Percentiles rank a stretch among this genome's conserved stretches.
phyloP scores from a whole-genome alignment of 148 eudicot genomes.

The Fallopia convolvulus region DNA sequence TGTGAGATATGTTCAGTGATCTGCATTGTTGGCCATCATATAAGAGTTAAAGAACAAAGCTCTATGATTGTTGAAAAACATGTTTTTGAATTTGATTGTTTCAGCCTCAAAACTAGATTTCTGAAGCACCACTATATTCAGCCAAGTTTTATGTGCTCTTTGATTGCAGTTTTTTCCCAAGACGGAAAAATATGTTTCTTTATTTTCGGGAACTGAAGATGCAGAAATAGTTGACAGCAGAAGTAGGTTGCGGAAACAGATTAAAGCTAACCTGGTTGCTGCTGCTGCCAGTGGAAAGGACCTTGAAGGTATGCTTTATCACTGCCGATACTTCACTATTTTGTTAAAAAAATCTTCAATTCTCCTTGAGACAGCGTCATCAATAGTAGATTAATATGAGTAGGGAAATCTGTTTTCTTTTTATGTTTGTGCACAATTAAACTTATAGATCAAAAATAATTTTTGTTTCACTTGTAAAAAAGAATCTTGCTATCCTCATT shows the following conservation, averaged over 20 bases:
- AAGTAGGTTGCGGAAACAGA: constrained; percentile 61
- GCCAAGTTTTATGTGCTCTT: constrained; percentile 13
- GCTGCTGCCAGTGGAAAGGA: constrained; percentile 99
- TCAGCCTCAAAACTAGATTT: neutral
- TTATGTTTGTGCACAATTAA: neutral
- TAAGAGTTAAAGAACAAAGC: neutral
- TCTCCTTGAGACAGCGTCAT: neutral
- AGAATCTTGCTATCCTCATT: neutral
- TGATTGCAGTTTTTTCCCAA: constrained; percentile 85
- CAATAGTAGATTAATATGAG: neutral
- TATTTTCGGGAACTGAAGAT: constrained; percentile 76
- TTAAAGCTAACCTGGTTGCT: constrained; percentile 69
- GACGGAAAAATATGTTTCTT: constrained; percentile 79
- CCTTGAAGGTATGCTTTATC: constrained; percentile 57
- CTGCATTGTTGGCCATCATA: neutral
- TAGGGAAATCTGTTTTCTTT: neutral
- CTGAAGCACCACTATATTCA: neutral
- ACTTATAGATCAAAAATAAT: neutral
- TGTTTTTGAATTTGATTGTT: neutral
- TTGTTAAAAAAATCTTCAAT: neutral
- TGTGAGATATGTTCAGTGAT: neutral
- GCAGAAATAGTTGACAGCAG: constrained; percentile 57
- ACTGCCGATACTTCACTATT: neutral
- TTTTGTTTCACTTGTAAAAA: neutral
- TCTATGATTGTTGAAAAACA: neutral